phyloP scores from a whole-genome alignment of 179 eudicot genomes.

The Beta lomatogona region DNA sequence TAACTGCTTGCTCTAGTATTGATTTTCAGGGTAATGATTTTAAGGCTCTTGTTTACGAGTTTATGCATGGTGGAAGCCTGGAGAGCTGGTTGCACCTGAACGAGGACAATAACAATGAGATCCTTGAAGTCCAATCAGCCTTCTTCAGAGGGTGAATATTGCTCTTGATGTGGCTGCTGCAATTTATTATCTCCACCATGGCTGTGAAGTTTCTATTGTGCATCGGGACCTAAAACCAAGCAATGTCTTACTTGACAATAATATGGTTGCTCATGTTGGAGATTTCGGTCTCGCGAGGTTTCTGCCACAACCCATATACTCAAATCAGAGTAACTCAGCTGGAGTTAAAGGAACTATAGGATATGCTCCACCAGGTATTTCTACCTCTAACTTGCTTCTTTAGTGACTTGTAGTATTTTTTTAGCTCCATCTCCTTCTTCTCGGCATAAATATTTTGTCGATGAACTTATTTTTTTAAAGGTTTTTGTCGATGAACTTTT shows the following conservation, averaged over 20 bases:
- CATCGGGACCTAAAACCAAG: constrained; percentile 19
- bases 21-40: constrained; percentile 27
- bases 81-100: not conserved
- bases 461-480: no score
- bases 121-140: not conserved
- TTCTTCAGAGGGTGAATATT: constrained; percentile 15
- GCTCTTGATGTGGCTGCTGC: constrained; percentile 18
- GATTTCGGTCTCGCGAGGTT: constrained; percentile 20
- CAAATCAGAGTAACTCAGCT: constrained; percentile 4
- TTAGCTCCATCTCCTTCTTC: not conserved
- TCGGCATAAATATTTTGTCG: not conserved
- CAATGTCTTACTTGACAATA: constrained; percentile 13
- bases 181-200: constrained; percentile 17
- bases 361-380: constrained; percentile 23
- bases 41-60: constrained; percentile 6
- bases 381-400: not conserved
- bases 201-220: constrained; percentile 5
- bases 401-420: not conserved
- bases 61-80: constrained; percentile 12
- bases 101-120: not conserved
- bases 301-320: not conserved
- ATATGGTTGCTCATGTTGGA: constrained; percentile 22
- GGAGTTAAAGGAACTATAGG: constrained; percentile 15
- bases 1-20: constrained; percentile 18
- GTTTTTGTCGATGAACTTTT: no score